Evolutionary conservation across 495 filamentous ascomycete species (phyloP).

Genomic region (Lophium mytilinum): DNA sequence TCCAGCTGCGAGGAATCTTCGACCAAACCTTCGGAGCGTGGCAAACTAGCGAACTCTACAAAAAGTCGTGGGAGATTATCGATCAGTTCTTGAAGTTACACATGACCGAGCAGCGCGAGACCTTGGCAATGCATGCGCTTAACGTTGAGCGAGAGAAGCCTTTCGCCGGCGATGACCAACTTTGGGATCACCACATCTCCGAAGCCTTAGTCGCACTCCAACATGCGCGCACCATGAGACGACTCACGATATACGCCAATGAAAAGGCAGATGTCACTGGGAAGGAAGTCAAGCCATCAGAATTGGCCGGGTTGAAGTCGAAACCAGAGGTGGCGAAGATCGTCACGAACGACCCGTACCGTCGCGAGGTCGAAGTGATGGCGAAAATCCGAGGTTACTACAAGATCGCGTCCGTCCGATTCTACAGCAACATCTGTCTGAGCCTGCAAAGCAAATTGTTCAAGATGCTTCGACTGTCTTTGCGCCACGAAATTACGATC

Average conservation of each 20-base stretch:
- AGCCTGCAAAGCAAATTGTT: conserved; percentile 43
- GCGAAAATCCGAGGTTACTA: conserved; percentile 46
- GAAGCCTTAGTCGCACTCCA: neutral
- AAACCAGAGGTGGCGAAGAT: conserved; percentile 11
- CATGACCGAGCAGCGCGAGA: conserved; percentile 1
- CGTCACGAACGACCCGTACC: conserved; percentile 36
- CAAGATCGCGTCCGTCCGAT: conserved; percentile 41
- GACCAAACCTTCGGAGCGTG: conserved; percentile 13
- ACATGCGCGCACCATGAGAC: neutral
- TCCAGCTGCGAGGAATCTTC: neutral
- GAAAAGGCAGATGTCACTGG: neutral
- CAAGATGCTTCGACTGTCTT: conserved; percentile 32
- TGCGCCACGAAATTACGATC: conserved; percentile 33
- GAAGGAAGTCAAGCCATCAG: neutral
- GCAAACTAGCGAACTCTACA: conserved; percentile 15
- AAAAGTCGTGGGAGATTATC: conserved; percentile 3
- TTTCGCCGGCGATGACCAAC: conserved; percentile 2
- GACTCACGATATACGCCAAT: conserved; percentile 8
- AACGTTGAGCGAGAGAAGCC: conserved; percentile 2
- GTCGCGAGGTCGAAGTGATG: conserved; percentile 44
- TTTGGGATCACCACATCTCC: neutral
- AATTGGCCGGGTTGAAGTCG: neutral
- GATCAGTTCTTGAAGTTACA: neutral
- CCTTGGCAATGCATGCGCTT: conserved; percentile 1
- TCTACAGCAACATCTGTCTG: conserved; percentile 43